Base-by-base conservation (phyloP, 2,329 filamentous ascomycete species). In the Phyllosticta citribraziliensis region DNA sequence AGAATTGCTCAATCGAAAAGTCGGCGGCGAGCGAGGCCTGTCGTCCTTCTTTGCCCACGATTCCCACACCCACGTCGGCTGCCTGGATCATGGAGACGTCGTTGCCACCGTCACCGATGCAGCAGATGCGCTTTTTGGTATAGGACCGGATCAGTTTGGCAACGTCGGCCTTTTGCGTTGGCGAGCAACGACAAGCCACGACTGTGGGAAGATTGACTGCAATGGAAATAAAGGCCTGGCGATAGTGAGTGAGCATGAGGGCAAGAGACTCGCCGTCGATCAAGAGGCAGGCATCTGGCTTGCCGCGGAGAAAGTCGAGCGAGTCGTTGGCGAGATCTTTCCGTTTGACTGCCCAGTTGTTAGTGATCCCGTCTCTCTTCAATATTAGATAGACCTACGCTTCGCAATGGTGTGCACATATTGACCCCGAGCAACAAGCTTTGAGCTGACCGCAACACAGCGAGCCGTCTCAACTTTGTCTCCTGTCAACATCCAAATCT, bases 51-150 rank as follows among this genome's bases (percentile, higher is more conserved):
- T 99, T 99, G 63, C 94, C 94, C 0, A 97, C 94, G 64, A 99
- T 99, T 64, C 94, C 94, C 25, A 99, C 93, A 63, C 95, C 95
- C 0, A 99, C 92, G 70, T 99, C 94, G 0, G 95, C 94, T 8
- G 94, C 93, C 78, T 97, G 94, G 67, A 99, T 99, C 94, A 99
- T 99, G 67, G 88, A 93, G 5, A 99, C 94, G 72, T 99, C 95
- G 75, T 99, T 99, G 68, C 95, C 94, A 66, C 94, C 94, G 70
- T 99, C 94, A 47, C 94, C 94, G 67, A 99, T 99, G 71, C 94
- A 97, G 76, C 92, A 96, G 17, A 97, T 89, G 14, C 95, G 88
- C 75, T 97, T 97, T 74, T 90, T 91, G 20, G 94, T 99, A 74
- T 90, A 87, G 57, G 88, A 84, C 64, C 92, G 90, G 76, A 99